Percentiles rank a stretch among this genome's conserved stretches.
Evolutionary conservation across 2,329 filamentous ascomycete species (phyloP).

Genomic region (Cladosporium sp.): DNA sequence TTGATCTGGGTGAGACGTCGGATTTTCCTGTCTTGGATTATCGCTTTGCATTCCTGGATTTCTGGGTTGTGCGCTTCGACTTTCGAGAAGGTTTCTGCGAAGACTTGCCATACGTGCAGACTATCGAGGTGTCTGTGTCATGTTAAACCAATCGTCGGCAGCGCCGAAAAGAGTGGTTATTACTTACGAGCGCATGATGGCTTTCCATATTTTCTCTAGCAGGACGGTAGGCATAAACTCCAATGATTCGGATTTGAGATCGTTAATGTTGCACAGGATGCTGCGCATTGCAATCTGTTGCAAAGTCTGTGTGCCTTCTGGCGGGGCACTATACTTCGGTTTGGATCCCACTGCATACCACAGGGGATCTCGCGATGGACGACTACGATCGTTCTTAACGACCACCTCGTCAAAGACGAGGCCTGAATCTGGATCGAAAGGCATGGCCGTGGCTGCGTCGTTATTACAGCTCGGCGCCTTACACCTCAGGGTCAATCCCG

Average conservation of each 20-base stretch:
- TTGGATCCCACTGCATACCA: neutral
- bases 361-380: neutral
- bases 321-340: neutral
- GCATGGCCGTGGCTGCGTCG: neutral
- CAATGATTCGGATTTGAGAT: conserved; percentile 15
- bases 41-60: neutral
- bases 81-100: conserved; percentile 11
- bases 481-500: no score
- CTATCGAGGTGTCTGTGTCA: conserved; percentile 7
- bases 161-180: neutral
- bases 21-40: neutral
- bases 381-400: neutral
- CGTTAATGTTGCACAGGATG: conserved; percentile 16
- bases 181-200: conserved; percentile 13
- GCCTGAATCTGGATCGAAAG: conserved; percentile 14
- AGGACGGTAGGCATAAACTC: conserved; percentile 12
- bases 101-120: conserved; percentile 11
- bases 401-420: conserved; percentile 17
- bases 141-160: neutral
- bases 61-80: no score
- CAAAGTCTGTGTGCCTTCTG: conserved; percentile 11
- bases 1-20: neutral
- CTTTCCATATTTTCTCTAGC: conserved; percentile 17
- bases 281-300: conserved; percentile 14
- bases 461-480: no score